Percentiles rank a stretch among this genome's conserved stretches.
Evolutionary conservation across 352 stramenopile species (phyloP).

Genomic region (Pythium sukuiense): DNA sequence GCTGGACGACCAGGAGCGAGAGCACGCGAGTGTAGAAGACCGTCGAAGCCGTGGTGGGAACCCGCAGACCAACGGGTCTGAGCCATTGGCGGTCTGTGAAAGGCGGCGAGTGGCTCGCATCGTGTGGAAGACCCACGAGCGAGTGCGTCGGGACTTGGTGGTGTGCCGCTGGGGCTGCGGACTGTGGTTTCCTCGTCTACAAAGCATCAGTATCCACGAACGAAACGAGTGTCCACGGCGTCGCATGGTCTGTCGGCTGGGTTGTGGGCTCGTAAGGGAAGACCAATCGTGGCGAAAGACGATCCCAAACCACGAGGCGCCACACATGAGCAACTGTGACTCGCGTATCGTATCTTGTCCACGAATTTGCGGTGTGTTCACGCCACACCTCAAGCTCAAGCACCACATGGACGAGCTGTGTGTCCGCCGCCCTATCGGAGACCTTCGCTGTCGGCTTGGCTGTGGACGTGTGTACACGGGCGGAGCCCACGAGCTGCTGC

Average conservation of each 20-base stretch:
- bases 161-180: constrained; percentile 68
- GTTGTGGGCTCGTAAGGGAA: constrained; percentile 53
- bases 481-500: constrained; percentile 55
- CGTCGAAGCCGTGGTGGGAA: constrained; percentile 24
- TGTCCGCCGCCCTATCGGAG: constrained; percentile 56
- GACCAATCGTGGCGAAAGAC: constrained; percentile 43
- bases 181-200: constrained; percentile 45
- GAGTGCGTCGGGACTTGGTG: constrained; percentile 33
- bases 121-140: constrained; percentile 41
- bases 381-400: constrained; percentile 43
- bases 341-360: constrained; percentile 58
- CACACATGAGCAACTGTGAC: constrained; percentile 39
- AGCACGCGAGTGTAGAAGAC: constrained; percentile 55
- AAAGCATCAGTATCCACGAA: constrained; percentile 53
- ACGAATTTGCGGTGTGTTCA: constrained; percentile 68
- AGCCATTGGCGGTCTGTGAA: constrained; percentile 29
- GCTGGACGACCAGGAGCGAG: constrained; percentile 51
- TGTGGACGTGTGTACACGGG: constrained; percentile 60
- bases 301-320: constrained; percentile 60
- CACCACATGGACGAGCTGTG: constrained; percentile 62
- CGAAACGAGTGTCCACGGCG: constrained; percentile 53
- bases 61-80: constrained; percentile 16
- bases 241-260: constrained; percentile 66
- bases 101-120: constrained; percentile 60
- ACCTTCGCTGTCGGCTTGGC: constrained; percentile 55